Base-by-base conservation (phyloP, 75 land plant genomes). In the Adiantum capillusveneris region DNA sequence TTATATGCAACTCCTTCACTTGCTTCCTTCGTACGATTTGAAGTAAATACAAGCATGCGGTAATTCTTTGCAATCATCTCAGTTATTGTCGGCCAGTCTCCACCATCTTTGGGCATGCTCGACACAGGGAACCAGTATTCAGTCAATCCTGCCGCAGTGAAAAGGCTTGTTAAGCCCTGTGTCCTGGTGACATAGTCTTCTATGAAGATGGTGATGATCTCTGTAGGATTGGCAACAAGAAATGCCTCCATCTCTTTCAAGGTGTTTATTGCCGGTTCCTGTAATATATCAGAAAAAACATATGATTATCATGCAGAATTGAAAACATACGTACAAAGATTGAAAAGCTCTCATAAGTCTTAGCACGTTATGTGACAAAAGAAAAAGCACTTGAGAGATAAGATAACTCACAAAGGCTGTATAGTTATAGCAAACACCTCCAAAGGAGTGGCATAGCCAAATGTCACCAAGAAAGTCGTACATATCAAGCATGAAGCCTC, bases 1-100 rank as follows among this genome's bases (percentile, higher is more conserved):
- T 85, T 67, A 57, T 85, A 85, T 7, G 94, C 89, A 42, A 88
- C 75, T n/a, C 81, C 94, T 43, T 88, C 94, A 1, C 73, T 53
- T 27, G 83, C 67, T 56, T 88, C 94, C 60, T 88, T 88, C 13
- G 71, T 25, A 0, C 63, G 13, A 44, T 63, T 75, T 9, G 89
- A 85, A 26, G 90, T 85, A 63, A 88, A 88, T 0, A 85, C 94
- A 0, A 88, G 36, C 31, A 88, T 36, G 1, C 94, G 76, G 36
- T 84, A 77, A 36, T 88, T 88, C 36, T 75, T 44, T 1, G 53
- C 16, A 1, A 85, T 60, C 94, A 88, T 88, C 36, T 88, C 86
- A 14, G 63, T 70, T 0, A 88, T 69, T 1, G 72, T 58, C 2
- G 94, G 94, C 94, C 94, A 88, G 41, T 88, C 78, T 11, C 25